phyloP scores from a whole-genome alignment of 768 basidiomycete genomes.

The Butyriboletus loyo region DNA sequence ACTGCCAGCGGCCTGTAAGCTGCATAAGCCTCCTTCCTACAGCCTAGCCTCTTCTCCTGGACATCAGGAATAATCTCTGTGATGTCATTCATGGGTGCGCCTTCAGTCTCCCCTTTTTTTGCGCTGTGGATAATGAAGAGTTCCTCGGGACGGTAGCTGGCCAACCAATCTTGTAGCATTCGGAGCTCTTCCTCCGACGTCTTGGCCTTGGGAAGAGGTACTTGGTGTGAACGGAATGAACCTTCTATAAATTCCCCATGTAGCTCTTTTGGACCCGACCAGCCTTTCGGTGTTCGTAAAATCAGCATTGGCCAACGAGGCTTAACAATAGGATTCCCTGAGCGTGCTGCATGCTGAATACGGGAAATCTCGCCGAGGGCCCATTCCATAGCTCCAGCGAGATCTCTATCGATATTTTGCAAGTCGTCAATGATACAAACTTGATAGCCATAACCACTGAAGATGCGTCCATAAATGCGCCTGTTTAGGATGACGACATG shows the following conservation, averaged over 20 bases:
- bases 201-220: conserved; percentile 75
- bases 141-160: conserved; percentile 64
- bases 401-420: conserved; percentile 66
- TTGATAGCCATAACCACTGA: conserved; percentile 84
- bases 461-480: neutral
- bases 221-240: conserved; percentile 85
- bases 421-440: conserved; percentile 75
- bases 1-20: conserved; percentile 58
- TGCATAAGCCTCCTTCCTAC: conserved; percentile 64
- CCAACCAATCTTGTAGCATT: conserved; percentile 68
- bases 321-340: conserved; percentile 73
- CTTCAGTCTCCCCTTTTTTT: conserved; percentile 31
- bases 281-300: conserved; percentile 83
- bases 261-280: conserved; percentile 63
- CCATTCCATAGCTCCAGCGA: conserved; percentile 84
- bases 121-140: conserved; percentile 46
- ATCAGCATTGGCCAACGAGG: conserved; percentile 91
- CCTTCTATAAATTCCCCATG: conserved; percentile 76
- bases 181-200: conserved; percentile 60
- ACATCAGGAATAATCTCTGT: conserved; percentile 54
- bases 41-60: conserved; percentile 64
- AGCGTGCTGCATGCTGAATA: conserved; percentile 79
- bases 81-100: conserved; percentile 53
- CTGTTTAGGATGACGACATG: neutral
- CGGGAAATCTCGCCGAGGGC: conserved; percentile 66